A percentile compares a stretch with the other conserved stretches of the same genome.
Conservation (phyloP, 1,139 yeast species). For the Taphrina sp. region DNA sequence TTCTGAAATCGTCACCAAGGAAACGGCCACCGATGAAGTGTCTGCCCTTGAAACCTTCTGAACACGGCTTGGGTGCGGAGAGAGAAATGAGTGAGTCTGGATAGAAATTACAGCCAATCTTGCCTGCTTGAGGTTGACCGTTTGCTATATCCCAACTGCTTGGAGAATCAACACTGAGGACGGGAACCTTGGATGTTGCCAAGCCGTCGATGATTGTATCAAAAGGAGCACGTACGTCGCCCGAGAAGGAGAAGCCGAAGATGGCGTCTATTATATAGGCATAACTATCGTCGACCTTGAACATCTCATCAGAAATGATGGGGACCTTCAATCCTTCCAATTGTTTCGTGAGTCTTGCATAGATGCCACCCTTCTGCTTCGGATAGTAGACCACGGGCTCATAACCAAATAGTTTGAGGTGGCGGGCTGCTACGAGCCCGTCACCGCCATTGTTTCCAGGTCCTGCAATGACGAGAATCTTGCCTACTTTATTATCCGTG, state of each 20-base stretch:
- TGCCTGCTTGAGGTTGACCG: slow-evolving; percentile 62
- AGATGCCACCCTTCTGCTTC: slow-evolving; percentile 45
- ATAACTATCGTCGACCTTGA: slow-evolving; percentile 40
- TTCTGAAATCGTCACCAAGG: slow-evolving; percentile 62
- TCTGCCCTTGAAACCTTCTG: slow-evolving; percentile 51
- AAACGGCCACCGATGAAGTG: slow-evolving; percentile 94
- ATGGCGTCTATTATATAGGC: slow-evolving; percentile 71
- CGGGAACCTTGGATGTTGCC: slow-evolving; percentile 46
- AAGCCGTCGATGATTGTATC: slow-evolving; percentile 53
- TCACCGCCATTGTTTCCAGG: slow-evolving; percentile 60
- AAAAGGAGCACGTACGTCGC: slow-evolving; percentile 84
- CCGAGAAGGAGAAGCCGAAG: slow-evolving; percentile 90
- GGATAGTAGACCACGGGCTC: slow-evolving; percentile 59
- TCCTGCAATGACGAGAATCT: slow-evolving; percentile 53
- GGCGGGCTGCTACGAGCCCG: slow-evolving; percentile 93
- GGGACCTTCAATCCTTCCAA: slow-evolving; percentile 56
- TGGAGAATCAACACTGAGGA: slow-evolving; percentile 85
- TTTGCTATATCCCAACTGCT: slow-evolving; percentile 92
- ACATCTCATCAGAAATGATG: slow-evolving; percentile 46
- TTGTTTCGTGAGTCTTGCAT: slow-evolving; percentile 54
- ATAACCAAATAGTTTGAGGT: slow-evolving; percentile 75
- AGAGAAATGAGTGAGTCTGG: slow-evolving; percentile 75
- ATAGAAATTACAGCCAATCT: slow-evolving; percentile 44
- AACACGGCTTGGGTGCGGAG: slow-evolving; percentile 93
- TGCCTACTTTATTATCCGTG: slow-evolving; percentile 39